phyloP scores from a whole-genome alignment of 2,329 filamentous ascomycete genomes.

The Neofusicoccum kwambonambiense region DNA sequence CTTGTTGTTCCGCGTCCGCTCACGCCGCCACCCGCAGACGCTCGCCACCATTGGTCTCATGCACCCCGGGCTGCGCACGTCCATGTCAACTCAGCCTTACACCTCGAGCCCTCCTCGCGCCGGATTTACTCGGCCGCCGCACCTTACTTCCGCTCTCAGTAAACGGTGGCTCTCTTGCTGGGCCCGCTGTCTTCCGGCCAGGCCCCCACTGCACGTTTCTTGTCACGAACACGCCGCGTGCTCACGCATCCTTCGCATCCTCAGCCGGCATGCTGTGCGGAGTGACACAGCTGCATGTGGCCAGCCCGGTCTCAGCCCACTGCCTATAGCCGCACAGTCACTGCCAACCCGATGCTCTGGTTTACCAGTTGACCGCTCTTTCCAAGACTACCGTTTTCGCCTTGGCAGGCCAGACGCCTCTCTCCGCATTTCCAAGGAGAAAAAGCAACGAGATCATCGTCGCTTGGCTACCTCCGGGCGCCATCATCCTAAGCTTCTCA shows the following conservation, averaged over 20 bases:
- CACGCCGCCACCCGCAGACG: neutral
- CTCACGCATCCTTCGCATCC: neutral
- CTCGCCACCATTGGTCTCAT: neutral
- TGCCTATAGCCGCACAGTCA: neutral
- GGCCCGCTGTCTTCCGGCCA: neutral
- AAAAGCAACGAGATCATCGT: neutral
- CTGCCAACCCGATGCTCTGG: neutral
- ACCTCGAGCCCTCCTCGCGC: neutral
- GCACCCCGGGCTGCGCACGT: neutral
- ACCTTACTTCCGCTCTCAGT: neutral
- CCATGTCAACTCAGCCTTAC: constrained; percentile 10
- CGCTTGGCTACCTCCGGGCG: neutral
- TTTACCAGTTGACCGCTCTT: neutral
- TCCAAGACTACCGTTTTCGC: neutral
- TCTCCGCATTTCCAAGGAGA: neutral
- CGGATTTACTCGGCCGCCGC: neutral
- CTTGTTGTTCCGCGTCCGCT: neutral
- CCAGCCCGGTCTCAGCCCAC: neutral
- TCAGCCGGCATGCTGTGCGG: neutral
- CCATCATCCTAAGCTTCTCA: neutral
- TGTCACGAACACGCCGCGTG: neutral
- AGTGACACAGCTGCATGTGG: neutral
- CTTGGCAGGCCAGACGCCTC: neutral
- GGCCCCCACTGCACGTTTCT: neutral
- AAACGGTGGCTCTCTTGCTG: neutral